Percentiles rank a stretch among this genome's conserved stretches.
Evolutionary conservation across 1,139 yeast genomes (phyloP).

Genomic region (Nakaseomyces kungkrabaensis): DNA sequence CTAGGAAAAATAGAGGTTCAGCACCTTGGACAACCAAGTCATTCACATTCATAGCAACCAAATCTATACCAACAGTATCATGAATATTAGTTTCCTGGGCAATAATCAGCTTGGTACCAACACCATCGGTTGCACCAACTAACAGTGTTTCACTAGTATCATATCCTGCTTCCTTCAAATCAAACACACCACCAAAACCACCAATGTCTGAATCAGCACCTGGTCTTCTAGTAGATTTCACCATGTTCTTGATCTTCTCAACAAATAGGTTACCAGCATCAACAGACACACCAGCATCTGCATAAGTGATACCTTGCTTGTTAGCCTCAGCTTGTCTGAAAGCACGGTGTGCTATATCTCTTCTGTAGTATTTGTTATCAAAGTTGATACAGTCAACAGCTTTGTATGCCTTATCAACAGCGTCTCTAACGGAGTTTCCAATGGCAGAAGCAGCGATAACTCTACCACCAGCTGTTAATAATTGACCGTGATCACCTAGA

Average conservation of each 20-base stretch:
- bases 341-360: conserved; percentile 93
- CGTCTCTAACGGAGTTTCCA: conserved; percentile 62
- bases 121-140: conserved; percentile 98
- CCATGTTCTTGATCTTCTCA: conserved; percentile 80
- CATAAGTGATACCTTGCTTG: conserved; percentile 54
- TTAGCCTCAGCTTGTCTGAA: conserved; percentile 46
- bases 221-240: conserved; percentile 86
- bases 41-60: conserved; percentile 97
- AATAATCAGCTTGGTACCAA: conserved; percentile 91
- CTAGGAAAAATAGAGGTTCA: conserved; percentile 90
- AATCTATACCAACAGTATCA: conserved; percentile 94
- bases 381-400: conserved; percentile 75
- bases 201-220: conserved; percentile 99
- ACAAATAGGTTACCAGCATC: conserved; percentile 89
- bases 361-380: conserved; percentile 70
- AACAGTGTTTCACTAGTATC: conserved; percentile 59
- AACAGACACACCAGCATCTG: conserved; percentile 93
- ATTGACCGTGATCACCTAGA: conserved; percentile 36
- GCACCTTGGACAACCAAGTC: conserved; percentile 98
- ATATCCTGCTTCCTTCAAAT: conserved; percentile 81
- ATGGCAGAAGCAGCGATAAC: conserved; percentile 91
- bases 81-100: conserved; percentile 87
- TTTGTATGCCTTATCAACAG: conserved; percentile 76
- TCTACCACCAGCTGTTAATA: conserved; percentile 90
- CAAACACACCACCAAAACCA: conserved; percentile 97